Conservation (phyloP, 2,329 filamentous ascomycete species). For the Calonectria naviculata region DNA sequence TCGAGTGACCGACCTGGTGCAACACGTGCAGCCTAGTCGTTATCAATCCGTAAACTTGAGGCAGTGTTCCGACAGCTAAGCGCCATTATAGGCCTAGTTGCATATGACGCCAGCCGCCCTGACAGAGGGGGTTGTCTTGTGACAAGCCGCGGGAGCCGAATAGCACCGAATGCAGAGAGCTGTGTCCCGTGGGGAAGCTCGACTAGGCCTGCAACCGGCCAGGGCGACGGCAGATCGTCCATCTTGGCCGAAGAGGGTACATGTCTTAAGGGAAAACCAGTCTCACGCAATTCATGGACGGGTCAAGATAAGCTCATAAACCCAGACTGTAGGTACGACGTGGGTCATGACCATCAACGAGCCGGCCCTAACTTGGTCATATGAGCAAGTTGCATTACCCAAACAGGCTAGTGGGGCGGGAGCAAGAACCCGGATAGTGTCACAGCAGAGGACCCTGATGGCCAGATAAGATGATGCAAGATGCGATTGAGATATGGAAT, state of each 20-base stretch:
- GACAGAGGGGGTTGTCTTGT: conserved; percentile 10
- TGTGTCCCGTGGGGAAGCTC: background rate
- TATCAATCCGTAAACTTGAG: conserved; percentile 15
- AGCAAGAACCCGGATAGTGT: background rate
- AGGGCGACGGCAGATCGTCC: background rate
- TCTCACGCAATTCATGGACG: no score
- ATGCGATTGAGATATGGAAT: conserved; percentile 38
- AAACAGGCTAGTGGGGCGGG: conserved; percentile 7
- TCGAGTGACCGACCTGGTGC: background rate
- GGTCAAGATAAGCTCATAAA: background rate
- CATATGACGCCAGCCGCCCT: conserved; percentile 5
- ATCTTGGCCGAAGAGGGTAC: background rate
- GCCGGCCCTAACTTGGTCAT: background rate
- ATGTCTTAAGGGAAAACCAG: background rate
- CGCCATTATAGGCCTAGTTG: conserved; percentile 16
- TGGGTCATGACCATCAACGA: background rate
- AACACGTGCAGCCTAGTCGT: conserved; percentile 4
- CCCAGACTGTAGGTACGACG: background rate
- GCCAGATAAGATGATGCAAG: background rate
- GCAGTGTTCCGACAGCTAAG: conserved; percentile 6
- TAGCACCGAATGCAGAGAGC: background rate
- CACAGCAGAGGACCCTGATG: conserved; percentile 27
- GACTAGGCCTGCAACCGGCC: background rate
- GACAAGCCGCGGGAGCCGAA: background rate
- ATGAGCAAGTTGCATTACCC: background rate